phyloP scores from a whole-genome alignment of 371 early-diverging fungal genomes.

The Sporodiniella umbellata region DNA sequence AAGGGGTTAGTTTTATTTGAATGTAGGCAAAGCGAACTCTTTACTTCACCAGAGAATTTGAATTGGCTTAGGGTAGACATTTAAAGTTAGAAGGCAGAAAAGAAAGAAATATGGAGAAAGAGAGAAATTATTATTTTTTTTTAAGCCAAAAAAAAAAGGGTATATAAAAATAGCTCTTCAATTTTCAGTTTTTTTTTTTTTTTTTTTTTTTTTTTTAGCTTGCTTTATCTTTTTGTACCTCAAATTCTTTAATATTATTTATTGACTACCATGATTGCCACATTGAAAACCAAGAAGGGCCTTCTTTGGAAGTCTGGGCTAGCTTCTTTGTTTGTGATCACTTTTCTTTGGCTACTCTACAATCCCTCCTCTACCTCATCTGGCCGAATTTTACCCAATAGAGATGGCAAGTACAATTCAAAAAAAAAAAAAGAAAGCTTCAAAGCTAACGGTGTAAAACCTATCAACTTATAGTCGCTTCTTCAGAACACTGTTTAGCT shows the following conservation, averaged over 20 bases:
- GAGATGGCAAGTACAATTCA: background rate
- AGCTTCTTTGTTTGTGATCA: background rate
- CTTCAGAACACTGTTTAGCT: background rate
- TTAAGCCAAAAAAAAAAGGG: no score
- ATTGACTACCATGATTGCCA: background rate
- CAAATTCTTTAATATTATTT: background rate
- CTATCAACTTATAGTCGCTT: no score
- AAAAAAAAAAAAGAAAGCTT: no score
- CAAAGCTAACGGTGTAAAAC: no score
- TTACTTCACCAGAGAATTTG: conserved; percentile 19
- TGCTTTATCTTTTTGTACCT: no score
- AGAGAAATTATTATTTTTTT: no score
- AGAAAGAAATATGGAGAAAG: background rate
- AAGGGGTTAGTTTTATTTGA: background rate
- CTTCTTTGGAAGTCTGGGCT: background rate
- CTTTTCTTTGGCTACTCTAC: background rate
- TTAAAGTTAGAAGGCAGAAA: background rate
- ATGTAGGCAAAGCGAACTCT: background rate
- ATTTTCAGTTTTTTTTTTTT: no score
- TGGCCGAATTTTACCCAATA: background rate
- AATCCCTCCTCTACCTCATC: background rate
- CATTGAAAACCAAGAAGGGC: background rate
- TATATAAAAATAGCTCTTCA: no score
- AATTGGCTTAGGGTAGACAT: conserved; percentile 16
- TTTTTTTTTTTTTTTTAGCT: no score